These are phyloP conservation scores for Geotrichum restrictum DNA, from an alignment of 1,139 yeast species.

Conservation along the genomic window DNA sequence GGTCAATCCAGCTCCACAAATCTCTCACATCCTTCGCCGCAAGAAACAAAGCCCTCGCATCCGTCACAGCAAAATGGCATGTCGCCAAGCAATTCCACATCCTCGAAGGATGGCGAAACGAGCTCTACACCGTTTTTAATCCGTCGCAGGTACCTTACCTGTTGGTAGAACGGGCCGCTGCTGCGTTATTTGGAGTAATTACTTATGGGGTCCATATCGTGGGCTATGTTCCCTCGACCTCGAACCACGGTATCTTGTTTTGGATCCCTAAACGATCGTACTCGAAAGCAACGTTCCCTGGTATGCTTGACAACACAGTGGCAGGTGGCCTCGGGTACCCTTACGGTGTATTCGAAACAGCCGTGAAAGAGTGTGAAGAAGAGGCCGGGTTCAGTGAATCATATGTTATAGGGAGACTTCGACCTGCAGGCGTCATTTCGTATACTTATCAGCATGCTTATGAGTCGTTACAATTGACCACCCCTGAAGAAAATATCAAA, in stretches of 20 bases:
- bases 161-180: conserved; percentile 71
- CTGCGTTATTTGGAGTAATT: conserved; percentile 76
- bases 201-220: conserved; percentile 87
- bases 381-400: conserved; percentile 74
- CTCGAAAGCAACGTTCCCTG: conserved; percentile 82
- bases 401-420: conserved; percentile 47
- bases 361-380: conserved; percentile 78
- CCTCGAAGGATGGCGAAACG: conserved; percentile 81
- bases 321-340: conserved; percentile 95
- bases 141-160: conserved; percentile 57
- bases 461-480: not conserved
- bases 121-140: conserved; percentile 67
- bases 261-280: conserved; percentile 85
- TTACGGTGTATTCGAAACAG: conserved; percentile 68
- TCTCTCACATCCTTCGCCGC: conserved; percentile 43
- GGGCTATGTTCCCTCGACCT: conserved; percentile 60
- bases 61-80: conserved; percentile 48
- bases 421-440: conserved; percentile 61
- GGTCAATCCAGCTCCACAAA: conserved; percentile 42
- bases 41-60: conserved; percentile 47
- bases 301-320: conserved; percentile 85
- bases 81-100: conserved; percentile 41
- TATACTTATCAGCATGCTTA: conserved; percentile 49
- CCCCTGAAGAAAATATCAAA: too few species aligned
- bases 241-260: conserved; percentile 41